These are phyloP conservation scores for Ophiostoma ulmi DNA, from an alignment of 2,329 filamentous ascomycete genomes.

Conservation along the genomic window DNA sequence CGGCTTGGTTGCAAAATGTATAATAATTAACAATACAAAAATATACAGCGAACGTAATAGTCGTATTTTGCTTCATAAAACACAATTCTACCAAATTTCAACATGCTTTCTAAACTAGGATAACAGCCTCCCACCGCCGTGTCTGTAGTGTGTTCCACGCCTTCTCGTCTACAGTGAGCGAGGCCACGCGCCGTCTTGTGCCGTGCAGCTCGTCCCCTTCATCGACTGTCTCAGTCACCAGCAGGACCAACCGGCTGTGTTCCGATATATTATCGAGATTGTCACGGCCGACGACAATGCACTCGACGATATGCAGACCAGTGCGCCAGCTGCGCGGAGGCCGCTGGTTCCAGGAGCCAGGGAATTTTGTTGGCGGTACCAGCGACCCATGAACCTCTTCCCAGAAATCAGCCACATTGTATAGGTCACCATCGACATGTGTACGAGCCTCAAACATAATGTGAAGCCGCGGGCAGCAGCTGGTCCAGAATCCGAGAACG, in stretches of 20 bases:
- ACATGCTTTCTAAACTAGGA: neutral
- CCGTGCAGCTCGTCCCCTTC: neutral
- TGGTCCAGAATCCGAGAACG: constrained; percentile 14
- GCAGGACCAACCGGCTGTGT: neutral
- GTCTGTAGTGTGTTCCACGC: constrained; percentile 9
- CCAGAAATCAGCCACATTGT: neutral
- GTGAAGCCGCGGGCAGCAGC: neutral
- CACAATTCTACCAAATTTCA: neutral
- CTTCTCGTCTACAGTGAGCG: neutral
- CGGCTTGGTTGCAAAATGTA: too few relatives aligned
- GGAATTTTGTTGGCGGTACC: neutral
- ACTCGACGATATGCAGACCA: neutral
- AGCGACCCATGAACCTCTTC: neutral
- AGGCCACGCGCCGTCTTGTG: neutral
- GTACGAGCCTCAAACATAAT: constrained; percentile 6
- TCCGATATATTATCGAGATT: neutral
- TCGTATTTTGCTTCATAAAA: too few relatives aligned
- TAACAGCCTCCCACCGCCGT: neutral
- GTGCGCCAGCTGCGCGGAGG: constrained; percentile 5
- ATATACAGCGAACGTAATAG: neutral
- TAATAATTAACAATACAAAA: too few relatives aligned
- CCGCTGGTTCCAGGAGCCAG: neutral
- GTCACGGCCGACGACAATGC: constrained; percentile 9
- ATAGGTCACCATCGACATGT: neutral
- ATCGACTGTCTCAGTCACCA: neutral